Evolutionary conservation across 192 early-diverging fungal species (phyloP).

Genomic region (Backusella sp.): DNA sequence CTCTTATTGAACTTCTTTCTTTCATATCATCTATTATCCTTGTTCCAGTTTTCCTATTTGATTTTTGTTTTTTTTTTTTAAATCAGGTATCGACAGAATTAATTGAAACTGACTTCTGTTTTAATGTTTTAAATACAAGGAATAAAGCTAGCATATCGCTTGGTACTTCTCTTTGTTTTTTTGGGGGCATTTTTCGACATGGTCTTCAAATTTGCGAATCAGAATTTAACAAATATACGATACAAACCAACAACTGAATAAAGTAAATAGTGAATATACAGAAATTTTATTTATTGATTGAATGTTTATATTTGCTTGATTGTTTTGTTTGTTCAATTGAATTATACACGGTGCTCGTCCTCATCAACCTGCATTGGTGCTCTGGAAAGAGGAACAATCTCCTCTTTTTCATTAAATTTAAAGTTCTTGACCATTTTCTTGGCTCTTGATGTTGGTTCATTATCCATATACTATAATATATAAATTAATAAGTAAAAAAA

Average conservation of each 20-base stretch:
- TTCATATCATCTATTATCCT: not conserved
- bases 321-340: not conserved
- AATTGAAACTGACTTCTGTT: not conserved
- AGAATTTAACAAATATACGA: too few species aligned
- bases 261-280: not conserved
- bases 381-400: slow-evolving; percentile 1
- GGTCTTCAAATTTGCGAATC: too few species aligned
- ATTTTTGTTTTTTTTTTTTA: not conserved
- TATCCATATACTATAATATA: not conserved
- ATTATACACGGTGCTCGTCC: not conserved
- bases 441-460: not conserved
- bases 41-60: not conserved
- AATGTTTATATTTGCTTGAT: not conserved
- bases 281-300: not conserved
- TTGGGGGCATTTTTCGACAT: too few species aligned
- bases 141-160: not conserved
- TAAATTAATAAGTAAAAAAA: not conserved
- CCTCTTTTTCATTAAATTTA: not conserved
- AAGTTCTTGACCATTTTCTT: not conserved
- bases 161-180: not conserved
- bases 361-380: not conserved
- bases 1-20: not conserved
- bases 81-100: not conserved
- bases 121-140: not conserved
- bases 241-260: too few species aligned